A percentile compares a stretch with the other conserved stretches of the same genome.
These are phyloP conservation scores for Falciphora oryzae DNA, from an alignment of 2,329 filamentous ascomycete genomes.

Conservation along the genomic window DNA sequence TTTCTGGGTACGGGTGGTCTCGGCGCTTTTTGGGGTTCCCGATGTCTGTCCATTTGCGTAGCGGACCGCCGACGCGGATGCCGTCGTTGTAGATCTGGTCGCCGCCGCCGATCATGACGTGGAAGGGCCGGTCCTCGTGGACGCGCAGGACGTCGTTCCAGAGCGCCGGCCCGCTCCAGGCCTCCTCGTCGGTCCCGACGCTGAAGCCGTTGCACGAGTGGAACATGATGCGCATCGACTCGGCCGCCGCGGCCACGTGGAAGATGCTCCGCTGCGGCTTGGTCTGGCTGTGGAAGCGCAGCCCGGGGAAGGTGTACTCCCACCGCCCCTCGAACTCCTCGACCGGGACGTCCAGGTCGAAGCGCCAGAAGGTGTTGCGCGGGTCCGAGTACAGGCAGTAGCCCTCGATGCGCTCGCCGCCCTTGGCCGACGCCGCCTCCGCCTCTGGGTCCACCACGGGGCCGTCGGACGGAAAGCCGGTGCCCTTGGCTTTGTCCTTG, in stretches of 20 bases:
- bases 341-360: conserved; percentile 75
- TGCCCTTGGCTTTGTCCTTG: conserved; percentile 27
- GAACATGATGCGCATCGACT: conserved; percentile 98
- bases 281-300: conserved; percentile 54
- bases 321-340: conserved; percentile 64
- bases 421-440: conserved; percentile 14
- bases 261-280: conserved; percentile 63
- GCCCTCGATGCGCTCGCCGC: conserved; percentile 39
- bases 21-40: conserved; percentile 78
- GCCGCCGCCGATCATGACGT: conserved; percentile 93
- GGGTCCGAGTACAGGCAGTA: conserved; percentile 59
- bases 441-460: background rate
- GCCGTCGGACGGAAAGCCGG: background rate
- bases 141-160: conserved; percentile 90
- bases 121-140: conserved; percentile 76
- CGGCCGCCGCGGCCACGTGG: conserved; percentile 73
- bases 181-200: conserved; percentile 75
- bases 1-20: conserved; percentile 69
- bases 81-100: conserved; percentile 97
- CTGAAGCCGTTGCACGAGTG: conserved; percentile 98
- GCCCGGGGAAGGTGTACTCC: conserved; percentile 67
- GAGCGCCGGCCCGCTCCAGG: conserved; percentile 83
- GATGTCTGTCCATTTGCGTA: conserved; percentile 77
- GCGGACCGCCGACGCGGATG: conserved; percentile 76
- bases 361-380: conserved; percentile 85